Percentiles rank a stretch among this genome's conserved stretches.
Conservation (phyloP, 148 eudicot species). For the Polygonum maritimum region DNA sequence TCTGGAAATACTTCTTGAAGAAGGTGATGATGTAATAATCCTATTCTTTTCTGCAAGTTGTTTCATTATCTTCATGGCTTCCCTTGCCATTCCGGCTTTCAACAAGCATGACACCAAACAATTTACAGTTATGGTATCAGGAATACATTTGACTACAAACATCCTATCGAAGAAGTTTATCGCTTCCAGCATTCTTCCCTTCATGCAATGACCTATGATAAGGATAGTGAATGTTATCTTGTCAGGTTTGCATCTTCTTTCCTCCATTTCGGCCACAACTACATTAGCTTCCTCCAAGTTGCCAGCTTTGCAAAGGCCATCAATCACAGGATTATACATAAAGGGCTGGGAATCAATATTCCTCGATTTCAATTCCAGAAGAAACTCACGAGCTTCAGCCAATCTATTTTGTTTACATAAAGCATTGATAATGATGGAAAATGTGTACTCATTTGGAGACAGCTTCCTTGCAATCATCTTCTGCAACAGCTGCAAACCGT, state of each 20-base stretch:
- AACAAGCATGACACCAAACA: constrained; percentile 56
- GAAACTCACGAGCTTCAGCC: constrained; percentile 58
- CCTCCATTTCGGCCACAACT: constrained; percentile 69
- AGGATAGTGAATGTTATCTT: constrained; percentile 86
- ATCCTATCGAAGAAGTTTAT: constrained; percentile 58
- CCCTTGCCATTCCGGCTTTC: constrained; percentile 85
- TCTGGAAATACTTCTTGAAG: constrained; percentile 19
- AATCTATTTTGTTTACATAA: constrained; percentile 74
- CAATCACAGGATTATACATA: constrained; percentile 82
- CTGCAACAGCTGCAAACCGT: constrained; percentile 51
- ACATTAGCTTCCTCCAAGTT: constrained; percentile 75
- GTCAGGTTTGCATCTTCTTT: constrained; percentile 57
- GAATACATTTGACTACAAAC: constrained; percentile 59
- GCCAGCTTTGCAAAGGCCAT: constrained; percentile 85
- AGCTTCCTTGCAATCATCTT: constrained; percentile 46
- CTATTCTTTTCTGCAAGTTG: constrained; percentile 26
- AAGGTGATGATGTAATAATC: constrained; percentile 25
- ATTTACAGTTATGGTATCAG: constrained; percentile 59
- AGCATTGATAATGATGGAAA: constrained; percentile 50
- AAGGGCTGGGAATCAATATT: constrained; percentile 56
- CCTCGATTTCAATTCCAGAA: constrained; percentile 46
- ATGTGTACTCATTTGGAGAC: constrained; percentile 61
- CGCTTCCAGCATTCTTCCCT: constrained; percentile 83
- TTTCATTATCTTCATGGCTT: constrained; percentile 55
- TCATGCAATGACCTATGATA: constrained; percentile 90